Evolutionary conservation across 768 basidiomycete species (phyloP).

Genomic region (Mycena galericulata): DNA sequence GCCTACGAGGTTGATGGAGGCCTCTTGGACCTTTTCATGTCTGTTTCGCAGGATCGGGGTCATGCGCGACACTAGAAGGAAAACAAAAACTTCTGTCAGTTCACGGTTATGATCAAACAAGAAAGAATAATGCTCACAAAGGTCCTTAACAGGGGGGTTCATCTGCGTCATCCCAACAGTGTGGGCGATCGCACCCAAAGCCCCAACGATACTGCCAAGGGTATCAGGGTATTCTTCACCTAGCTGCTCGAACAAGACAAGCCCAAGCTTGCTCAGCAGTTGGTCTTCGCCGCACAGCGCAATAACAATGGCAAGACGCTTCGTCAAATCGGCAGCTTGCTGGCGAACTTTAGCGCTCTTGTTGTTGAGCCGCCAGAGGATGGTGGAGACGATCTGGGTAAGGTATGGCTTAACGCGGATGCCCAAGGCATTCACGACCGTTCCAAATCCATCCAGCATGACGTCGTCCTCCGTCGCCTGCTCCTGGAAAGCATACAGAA

Average conservation of each 20-base stretch:
- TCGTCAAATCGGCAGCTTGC: slow-evolving; percentile 96
- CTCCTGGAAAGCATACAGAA: slow-evolving; percentile 99
- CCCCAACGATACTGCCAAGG: slow-evolving; percentile 98
- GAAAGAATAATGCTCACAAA: slow-evolving; percentile 72
- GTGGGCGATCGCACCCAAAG: slow-evolving; percentile 97
- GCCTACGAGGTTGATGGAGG: slow-evolving; percentile 98
- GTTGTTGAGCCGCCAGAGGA: slow-evolving; percentile 99
- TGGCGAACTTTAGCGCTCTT: slow-evolving; percentile 99
- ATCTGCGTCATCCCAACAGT: slow-evolving; percentile 99
- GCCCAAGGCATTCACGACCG: slow-evolving; percentile 95
- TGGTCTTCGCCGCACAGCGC: slow-evolving; percentile 98
- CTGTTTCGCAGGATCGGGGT: slow-evolving; percentile 98
- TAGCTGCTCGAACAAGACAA: slow-evolving; percentile 97
- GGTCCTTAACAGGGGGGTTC: slow-evolving; percentile 99
- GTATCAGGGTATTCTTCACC: slow-evolving; percentile 99
- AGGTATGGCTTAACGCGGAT: slow-evolving; percentile 98
- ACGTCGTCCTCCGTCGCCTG: slow-evolving; percentile 99
- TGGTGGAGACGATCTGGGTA: slow-evolving; percentile 97
- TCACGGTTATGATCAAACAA: slow-evolving; percentile 4
- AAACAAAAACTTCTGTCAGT: slow-evolving; percentile 20
- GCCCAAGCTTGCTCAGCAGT: slow-evolving; percentile 92
- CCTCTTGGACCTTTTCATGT: slow-evolving; percentile 99
- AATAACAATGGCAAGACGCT: slow-evolving; percentile 93
- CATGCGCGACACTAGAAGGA: slow-evolving; percentile 91
- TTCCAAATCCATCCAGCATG: slow-evolving; percentile 98